Percentiles rank a stretch among this genome's conserved stretches.
Conservation (phyloP, 2,329 filamentous ascomycete species). For the Phialophora macrospora region DNA sequence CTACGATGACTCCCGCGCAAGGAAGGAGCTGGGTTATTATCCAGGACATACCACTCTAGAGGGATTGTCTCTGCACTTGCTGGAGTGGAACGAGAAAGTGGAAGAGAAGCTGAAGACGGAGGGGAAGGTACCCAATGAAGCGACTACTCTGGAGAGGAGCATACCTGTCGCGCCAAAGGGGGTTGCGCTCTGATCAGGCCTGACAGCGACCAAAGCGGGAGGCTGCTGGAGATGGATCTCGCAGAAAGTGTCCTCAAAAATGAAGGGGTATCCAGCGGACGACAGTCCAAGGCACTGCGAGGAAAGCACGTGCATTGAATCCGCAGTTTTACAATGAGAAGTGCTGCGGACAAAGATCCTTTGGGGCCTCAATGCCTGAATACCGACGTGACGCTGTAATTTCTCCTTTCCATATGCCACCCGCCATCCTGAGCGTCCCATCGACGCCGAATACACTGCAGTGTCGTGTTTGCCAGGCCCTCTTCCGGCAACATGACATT, state of each 20-base stretch:
- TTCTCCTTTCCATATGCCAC: constrained; percentile 1
- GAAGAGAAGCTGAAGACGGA: constrained; percentile 20
- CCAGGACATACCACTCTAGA: constrained; percentile 44
- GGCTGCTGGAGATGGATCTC: neutral
- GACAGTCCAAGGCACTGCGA: neutral
- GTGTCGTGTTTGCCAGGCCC: neutral
- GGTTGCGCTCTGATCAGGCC: neutral
- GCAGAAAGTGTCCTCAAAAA: neutral
- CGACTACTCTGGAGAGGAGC: constrained; percentile 9
- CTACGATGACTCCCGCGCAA: constrained; percentile 23
- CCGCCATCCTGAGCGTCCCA: neutral
- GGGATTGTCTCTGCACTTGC: constrained; percentile 44
- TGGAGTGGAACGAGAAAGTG: constrained; percentile 44
- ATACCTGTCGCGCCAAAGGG: constrained; percentile 3
- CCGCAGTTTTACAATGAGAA: neutral
- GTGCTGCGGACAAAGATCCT: neutral
- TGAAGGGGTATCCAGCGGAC: neutral
- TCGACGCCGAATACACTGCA: constrained; percentile 2
- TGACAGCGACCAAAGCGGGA: neutral
- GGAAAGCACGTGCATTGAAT: neutral
- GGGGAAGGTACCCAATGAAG: constrained; percentile 1
- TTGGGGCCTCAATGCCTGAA: neutral
- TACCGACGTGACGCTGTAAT: neutral
- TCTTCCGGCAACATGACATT: constrained; percentile 6
- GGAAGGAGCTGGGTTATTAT: constrained; percentile 42